Evolutionary conservation across 2,329 filamentous ascomycete genomes (phyloP), one percentile per base, ranked within the genome.

Genomic region (Cercospora sp.): DNA sequence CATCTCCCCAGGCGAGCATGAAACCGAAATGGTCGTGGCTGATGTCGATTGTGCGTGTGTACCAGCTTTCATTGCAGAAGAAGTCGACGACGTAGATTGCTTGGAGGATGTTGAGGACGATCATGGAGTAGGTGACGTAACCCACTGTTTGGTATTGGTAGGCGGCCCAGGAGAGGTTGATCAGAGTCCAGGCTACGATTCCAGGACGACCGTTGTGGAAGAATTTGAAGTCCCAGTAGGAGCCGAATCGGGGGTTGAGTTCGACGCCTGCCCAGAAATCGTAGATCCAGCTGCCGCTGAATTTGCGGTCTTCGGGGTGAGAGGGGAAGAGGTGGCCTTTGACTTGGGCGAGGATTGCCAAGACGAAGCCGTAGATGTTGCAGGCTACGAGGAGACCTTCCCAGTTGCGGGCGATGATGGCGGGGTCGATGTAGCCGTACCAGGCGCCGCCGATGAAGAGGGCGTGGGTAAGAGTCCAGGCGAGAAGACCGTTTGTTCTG

Each of bases 21-120:
- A 73, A 71, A n/a, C 71, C 71, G 53, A 73, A 73, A 26, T 73
- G 71, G 18, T 73, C 71, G 65, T 73, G 71, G 66, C 61, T 66
- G 63, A 73, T 73, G 66, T 73, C 71, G 62, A 73, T 69, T 2
- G 71, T 73, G 21, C 71, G 61, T 2, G 67, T 67, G 51, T 72
- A 70, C 69, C 70, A 72, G 66, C 67, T 66, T 55, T 72, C 70
- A 63, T 72, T 70, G 63, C 67, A 49, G 58, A 71, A 71, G 69
- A 72, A 72, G 67, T 72, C 70, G 28, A 72, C 63, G 16, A 72
- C 70, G 37, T 72, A 72, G 30, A 67, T 61, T 8, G 65, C 69
- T 26, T 72, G 70, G n/a, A 72, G 62, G 63, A 71, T 62, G 43
- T 69, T 61, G 28, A 69, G 62, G 13, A 72, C 58, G 7, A 71